Percentiles rank a stretch among this genome's conserved stretches.
Conservation (phyloP, 1,139 yeast species). For the Zygotorulaspora mrakii region DNA sequence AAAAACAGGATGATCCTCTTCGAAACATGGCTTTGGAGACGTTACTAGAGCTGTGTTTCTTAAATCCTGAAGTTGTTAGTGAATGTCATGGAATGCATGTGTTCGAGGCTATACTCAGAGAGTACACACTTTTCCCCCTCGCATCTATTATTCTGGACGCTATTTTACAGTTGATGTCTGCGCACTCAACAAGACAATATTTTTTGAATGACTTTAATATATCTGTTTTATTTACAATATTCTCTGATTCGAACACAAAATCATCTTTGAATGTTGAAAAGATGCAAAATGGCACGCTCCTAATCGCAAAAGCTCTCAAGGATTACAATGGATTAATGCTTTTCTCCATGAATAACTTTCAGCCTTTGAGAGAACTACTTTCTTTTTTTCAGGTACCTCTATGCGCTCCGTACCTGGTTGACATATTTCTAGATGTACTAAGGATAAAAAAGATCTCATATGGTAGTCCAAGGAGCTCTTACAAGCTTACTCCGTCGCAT, state of each 20-base stretch:
- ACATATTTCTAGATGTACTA: constrained; percentile 65
- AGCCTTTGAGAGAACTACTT: constrained; percentile 56
- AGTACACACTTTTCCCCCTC: constrained; percentile 55
- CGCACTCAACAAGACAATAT: constrained; percentile 52
- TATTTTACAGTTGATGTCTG: constrained; percentile 56
- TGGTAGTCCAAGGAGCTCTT: constrained; percentile 36
- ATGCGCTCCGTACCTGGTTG: constrained; percentile 63
- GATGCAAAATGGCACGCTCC: constrained; percentile 58
- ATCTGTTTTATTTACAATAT: constrained; percentile 59
- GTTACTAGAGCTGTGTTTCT: constrained; percentile 60
- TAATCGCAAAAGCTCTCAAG: constrained; percentile 60
- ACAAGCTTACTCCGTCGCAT: constrained; percentile 27
- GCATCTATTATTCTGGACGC: constrained; percentile 55
- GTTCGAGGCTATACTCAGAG: constrained; percentile 55
- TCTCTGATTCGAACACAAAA: constrained; percentile 52
- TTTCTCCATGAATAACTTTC: constrained; percentile 56
- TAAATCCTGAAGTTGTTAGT: constrained; percentile 59
- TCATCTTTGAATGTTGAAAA: constrained; percentile 49
- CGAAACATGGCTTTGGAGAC: constrained; percentile 61
- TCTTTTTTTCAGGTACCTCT: constrained; percentile 60
- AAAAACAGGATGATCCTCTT: constrained; percentile 54
- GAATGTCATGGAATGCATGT: constrained; percentile 64
- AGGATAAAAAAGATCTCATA: constrained; percentile 61
- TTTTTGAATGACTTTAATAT: constrained; percentile 61
- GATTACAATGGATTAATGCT: constrained; percentile 76